A percentile compares a stretch with the other conserved stretches of the same genome.
phyloP scores from a whole-genome alignment of 768 basidiomycete genomes.

The Clavulina sp. region DNA sequence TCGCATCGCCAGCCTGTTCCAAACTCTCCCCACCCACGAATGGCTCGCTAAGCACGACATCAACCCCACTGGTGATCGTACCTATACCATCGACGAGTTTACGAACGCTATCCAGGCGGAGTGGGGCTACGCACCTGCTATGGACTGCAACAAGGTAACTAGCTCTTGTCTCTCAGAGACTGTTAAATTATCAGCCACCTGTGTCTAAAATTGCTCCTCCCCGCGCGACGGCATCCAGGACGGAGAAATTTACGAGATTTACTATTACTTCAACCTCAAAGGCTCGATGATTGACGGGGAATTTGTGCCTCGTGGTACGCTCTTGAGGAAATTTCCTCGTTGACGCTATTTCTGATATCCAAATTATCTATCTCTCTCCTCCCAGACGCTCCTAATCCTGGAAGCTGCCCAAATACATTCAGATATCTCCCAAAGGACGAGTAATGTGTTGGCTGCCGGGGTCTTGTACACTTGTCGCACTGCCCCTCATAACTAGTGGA shows the following conservation, averaged over 20 bases:
- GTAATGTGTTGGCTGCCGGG: too few relatives aligned
- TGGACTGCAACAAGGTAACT: conserved; percentile 26
- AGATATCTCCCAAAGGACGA: too few relatives aligned
- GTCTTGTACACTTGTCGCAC: too few relatives aligned
- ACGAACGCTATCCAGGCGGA: conserved; percentile 12
- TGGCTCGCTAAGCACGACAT: conserved; percentile 61
- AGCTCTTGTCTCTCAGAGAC: too few relatives aligned
- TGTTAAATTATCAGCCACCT: neutral
- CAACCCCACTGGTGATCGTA: conserved; percentile 39
- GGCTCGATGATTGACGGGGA: conserved; percentile 47
- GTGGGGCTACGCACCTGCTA: conserved; percentile 29
- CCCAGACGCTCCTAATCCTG: too few relatives aligned
- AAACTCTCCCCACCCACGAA: conserved; percentile 54
- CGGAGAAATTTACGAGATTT: neutral
- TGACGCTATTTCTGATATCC: too few relatives aligned
- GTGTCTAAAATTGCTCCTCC: neutral
- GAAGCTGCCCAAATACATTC: too few relatives aligned
- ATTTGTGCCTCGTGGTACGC: conserved; percentile 39
- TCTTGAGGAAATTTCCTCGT: too few relatives aligned
- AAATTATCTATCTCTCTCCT: too few relatives aligned
- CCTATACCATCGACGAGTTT: conserved; percentile 38
- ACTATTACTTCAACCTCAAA: neutral
- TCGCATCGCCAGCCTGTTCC: conserved; percentile 10
- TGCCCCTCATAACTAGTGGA: too few relatives aligned
- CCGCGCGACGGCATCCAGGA: neutral